Conservation (phyloP, 495 filamentous ascomycete genomes). For the Aspergillus funiculosus region DNA sequence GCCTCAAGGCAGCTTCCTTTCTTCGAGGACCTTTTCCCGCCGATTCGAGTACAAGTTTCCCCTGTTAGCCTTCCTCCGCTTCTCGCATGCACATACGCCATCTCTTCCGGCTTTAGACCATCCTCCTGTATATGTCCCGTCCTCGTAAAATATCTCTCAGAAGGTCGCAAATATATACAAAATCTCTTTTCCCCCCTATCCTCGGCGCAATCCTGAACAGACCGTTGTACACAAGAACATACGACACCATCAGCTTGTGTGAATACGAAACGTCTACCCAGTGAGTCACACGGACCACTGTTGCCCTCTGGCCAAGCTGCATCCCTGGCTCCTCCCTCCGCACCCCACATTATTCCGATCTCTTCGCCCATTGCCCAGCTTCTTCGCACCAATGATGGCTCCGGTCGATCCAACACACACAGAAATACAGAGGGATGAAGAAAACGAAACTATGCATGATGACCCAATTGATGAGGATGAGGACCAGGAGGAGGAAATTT, state of each 20-base stretch:
- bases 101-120: constrained; percentile 1
- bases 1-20: constrained; percentile 1
- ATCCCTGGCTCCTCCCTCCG: constrained; percentile 2
- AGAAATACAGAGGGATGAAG: constrained; percentile 33
- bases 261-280: background rate
- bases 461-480: constrained; percentile 39
- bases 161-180: constrained; percentile 3
- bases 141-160: background rate
- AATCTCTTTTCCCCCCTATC: background rate
- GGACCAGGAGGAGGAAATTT: constrained; percentile 37
- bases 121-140: background rate
- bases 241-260: background rate
- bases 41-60: background rate
- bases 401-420: constrained; percentile 25
- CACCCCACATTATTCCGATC: constrained; percentile 6
- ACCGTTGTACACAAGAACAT: constrained; percentile 3
- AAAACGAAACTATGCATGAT: constrained; percentile 32
- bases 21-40: constrained; percentile 7
- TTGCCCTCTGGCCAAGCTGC: constrained; percentile 4
- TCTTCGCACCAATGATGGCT: constrained; percentile 23
- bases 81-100: constrained; percentile 2
- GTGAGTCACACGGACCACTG: constrained; percentile 11
- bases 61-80: background rate
- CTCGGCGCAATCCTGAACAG: background rate
- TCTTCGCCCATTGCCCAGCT: background rate